Evolutionary conservation across 169 alveolate genomes (phyloP).

Genomic region (Cytauxzoon felis): DNA sequence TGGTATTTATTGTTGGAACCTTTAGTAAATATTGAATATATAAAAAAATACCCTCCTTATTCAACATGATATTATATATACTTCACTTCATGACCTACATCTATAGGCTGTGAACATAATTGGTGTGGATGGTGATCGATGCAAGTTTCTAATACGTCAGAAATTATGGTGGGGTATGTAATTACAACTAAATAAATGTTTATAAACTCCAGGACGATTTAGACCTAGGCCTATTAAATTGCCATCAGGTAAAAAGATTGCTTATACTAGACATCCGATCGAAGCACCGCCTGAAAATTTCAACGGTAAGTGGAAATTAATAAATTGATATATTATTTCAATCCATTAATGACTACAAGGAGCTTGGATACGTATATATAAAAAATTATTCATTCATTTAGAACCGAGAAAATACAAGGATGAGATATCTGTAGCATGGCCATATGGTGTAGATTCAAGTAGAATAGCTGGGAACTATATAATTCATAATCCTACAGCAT

Average conservation of each 20-base stretch:
- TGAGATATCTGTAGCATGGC: conserved; percentile 70
- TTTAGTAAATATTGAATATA: too few relatives aligned
- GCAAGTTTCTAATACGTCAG: conserved; percentile 80
- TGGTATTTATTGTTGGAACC: too few relatives aligned
- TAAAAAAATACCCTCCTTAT: too few relatives aligned
- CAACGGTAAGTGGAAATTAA: conserved; percentile 22
- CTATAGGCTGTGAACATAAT: conserved; percentile 74
- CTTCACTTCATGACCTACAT: too few relatives aligned
- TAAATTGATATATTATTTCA: neutral
- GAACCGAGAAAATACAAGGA: conserved; percentile 69
- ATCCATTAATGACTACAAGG: neutral
- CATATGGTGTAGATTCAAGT: conserved; percentile 75
- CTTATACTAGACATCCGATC: conserved; percentile 82
- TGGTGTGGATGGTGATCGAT: conserved; percentile 82
- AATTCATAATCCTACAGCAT: conserved; percentile 76
- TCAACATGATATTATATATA: too few relatives aligned
- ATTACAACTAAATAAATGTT: neutral
- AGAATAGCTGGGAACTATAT: conserved; percentile 71
- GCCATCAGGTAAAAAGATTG: conserved; percentile 74
- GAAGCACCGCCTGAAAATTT: conserved; percentile 76
- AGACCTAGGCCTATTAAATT: conserved; percentile 73
- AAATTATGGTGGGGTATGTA: conserved; percentile 81
- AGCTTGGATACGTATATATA: neutral
- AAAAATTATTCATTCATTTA: neutral
- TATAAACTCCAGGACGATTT: conserved; percentile 38